Conservation (phyloP, 2,329 filamentous ascomycete species). For the Beauveria varroae region DNA sequence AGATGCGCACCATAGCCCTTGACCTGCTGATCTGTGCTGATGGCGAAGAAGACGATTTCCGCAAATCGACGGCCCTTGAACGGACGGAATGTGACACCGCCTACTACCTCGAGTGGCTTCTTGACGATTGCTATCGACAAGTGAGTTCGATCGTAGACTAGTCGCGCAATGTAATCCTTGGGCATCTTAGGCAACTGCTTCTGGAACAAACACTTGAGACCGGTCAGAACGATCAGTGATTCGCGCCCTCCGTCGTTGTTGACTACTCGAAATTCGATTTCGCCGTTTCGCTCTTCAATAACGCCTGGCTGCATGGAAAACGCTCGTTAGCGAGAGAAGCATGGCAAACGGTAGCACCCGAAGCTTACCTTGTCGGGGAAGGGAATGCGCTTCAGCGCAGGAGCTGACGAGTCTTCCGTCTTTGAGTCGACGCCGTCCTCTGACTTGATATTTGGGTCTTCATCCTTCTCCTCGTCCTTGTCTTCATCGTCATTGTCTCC, state of each 20-base stretch:
- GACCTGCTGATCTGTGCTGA: constrained; percentile 95
- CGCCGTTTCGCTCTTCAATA: constrained; percentile 84
- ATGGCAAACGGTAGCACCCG: background rate
- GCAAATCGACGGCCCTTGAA: constrained; percentile 91
- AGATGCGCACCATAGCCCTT: constrained; percentile 97
- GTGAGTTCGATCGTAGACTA: constrained; percentile 96
- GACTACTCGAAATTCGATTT: constrained; percentile 95
- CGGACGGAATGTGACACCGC: constrained; percentile 91
- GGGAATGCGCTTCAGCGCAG: constrained; percentile 57
- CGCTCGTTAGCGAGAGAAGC: constrained; percentile 5
- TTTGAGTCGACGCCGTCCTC: constrained; percentile 10
- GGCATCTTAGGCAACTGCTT: constrained; percentile 99
- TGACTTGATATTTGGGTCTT: background rate
- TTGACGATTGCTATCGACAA: constrained; percentile 96
- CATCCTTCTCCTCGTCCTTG: background rate
- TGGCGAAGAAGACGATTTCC: constrained; percentile 97
- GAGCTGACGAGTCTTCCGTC: constrained; percentile 36
- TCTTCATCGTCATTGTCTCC: background rate
- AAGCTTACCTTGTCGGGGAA: constrained; percentile 75
- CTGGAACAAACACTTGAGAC: constrained; percentile 95
- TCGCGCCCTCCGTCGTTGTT: constrained; percentile 90
- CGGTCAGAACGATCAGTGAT: constrained; percentile 88
- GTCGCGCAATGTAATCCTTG: constrained; percentile 94
- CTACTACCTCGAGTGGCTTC: constrained; percentile 90
- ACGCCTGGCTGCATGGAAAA: constrained; percentile 60